phyloP scores from a whole-genome alignment of 2,329 filamentous ascomycete genomes.

The Pseudopyricularia javanii region DNA sequence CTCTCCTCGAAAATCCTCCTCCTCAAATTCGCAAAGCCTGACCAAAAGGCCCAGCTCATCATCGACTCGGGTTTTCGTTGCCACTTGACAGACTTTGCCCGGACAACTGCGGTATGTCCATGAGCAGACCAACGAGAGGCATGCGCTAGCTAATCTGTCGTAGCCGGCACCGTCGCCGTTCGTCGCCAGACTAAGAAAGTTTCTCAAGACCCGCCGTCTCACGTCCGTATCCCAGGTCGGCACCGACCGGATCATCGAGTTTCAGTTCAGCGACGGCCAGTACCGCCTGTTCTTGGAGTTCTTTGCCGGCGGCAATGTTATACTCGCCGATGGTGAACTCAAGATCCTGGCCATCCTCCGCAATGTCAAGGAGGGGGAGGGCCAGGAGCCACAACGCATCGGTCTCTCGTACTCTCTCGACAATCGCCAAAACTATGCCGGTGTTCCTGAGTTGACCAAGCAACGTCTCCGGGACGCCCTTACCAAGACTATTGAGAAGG shows the following conservation, averaged over 20 bases:
- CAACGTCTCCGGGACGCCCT: conserved; percentile 61
- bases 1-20: conserved; percentile 91
- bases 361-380: conserved; percentile 66
- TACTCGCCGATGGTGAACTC: conserved; percentile 74
- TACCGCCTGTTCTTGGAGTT: conserved; percentile 89
- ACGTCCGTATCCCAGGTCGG: conserved; percentile 76
- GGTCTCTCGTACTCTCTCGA: conserved; percentile 71
- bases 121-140: conserved; percentile 10
- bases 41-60: conserved; percentile 77
- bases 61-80: conserved; percentile 94
- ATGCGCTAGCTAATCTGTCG: neutral
- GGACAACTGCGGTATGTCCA: conserved; percentile 52
- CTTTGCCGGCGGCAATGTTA: conserved; percentile 87
- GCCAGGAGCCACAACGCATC: conserved; percentile 70
- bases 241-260: conserved; percentile 84
- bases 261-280: conserved; percentile 82
- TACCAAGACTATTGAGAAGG: conserved; percentile 49
- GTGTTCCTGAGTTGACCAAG: conserved; percentile 61
- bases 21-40: conserved; percentile 86
- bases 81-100: conserved; percentile 82
- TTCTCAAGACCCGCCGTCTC: conserved; percentile 73
- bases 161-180: conserved; percentile 62
- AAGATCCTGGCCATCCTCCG: conserved; percentile 74
- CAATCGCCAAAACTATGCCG: conserved; percentile 71
- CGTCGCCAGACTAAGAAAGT: conserved; percentile 74